phyloP scores from a whole-genome alignment of 2,329 filamentous ascomycete genomes.

The Paracoccidioides lutzii region DNA sequence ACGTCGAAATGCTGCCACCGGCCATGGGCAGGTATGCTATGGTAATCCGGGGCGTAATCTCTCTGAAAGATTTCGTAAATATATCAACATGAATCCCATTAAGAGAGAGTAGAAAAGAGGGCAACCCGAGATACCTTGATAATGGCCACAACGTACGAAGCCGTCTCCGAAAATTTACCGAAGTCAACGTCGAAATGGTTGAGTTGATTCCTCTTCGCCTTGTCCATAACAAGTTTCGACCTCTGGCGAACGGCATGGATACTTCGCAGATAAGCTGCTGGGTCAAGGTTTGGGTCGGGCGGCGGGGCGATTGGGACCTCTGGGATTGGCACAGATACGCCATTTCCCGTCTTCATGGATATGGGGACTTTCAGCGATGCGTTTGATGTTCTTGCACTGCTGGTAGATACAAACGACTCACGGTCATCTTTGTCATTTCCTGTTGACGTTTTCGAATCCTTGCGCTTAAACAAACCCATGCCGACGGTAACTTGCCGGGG shows the following conservation, averaged over 20 bases:
- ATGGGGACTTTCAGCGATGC: conserved; percentile 39
- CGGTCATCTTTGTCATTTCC: conserved; percentile 29
- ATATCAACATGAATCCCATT: not conserved
- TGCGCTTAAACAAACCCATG: conserved; percentile 37
- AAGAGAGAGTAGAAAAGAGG: not conserved
- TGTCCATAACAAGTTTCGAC: conserved; percentile 58
- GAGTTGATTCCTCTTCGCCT: conserved; percentile 63
- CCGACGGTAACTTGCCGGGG: conserved; percentile 33
- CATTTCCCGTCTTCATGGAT: conserved; percentile 32
- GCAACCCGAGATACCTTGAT: conserved; percentile 57
- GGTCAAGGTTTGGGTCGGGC: conserved; percentile 77
- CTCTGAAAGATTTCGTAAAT: conserved; percentile 28
- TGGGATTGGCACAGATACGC: conserved; percentile 44
- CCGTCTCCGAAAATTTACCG: conserved; percentile 69
- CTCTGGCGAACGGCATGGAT: conserved; percentile 77
- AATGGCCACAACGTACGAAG: conserved; percentile 77
- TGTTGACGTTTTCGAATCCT: conserved; percentile 30
- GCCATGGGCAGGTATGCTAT: conserved; percentile 66
- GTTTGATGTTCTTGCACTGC: conserved; percentile 31
- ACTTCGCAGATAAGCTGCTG: conserved; percentile 80
- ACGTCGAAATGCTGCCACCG: conserved; percentile 54
- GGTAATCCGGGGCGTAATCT: conserved; percentile 56
- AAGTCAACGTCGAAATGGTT: conserved; percentile 83
- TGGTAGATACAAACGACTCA: conserved; percentile 29
- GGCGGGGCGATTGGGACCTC: conserved; percentile 71